Conservation (phyloP, 257 asterid species). For the Przewalskia tangutica region DNA sequence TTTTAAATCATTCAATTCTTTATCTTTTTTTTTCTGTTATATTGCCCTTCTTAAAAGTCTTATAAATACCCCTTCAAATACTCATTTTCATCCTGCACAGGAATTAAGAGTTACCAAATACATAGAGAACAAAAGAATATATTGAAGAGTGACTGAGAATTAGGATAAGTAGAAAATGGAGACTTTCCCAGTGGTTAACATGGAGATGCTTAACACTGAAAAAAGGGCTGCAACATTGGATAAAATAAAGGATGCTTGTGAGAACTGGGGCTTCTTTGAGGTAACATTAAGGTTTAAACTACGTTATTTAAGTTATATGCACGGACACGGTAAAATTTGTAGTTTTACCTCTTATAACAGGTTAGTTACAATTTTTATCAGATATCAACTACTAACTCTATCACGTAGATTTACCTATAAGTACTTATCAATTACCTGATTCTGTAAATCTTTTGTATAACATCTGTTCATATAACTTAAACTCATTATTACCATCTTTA, state of each 20-base stretch:
- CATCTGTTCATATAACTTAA: background rate
- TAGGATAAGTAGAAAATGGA: conserved; percentile 23
- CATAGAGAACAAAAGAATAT: background rate
- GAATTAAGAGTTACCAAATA: background rate
- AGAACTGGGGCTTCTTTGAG: conserved; percentile 77
- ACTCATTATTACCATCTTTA: background rate
- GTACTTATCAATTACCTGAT: background rate
- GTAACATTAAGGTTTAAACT: conserved; percentile 8
- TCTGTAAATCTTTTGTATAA: background rate
- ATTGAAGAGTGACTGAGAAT: background rate
- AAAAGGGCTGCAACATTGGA: conserved; percentile 51
- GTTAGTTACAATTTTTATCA: background rate
- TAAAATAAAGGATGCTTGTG: conserved; percentile 52
- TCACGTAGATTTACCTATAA: background rate
- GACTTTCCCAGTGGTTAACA: conserved; percentile 43
- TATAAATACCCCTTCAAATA: conserved; percentile 32
- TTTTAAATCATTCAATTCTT: background rate
- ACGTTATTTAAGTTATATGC: background rate
- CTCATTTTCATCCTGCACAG: background rate
- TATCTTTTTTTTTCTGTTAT: background rate
- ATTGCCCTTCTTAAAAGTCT: background rate
- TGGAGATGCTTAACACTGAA: conserved; percentile 55
- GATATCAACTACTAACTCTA: background rate
- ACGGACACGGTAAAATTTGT: background rate
- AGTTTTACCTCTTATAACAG: no score